A percentile compares a stretch with the other conserved stretches of the same genome.
phyloP scores from a whole-genome alignment of 108 stramenopile species.

The Conticribra weissflogii region DNA sequence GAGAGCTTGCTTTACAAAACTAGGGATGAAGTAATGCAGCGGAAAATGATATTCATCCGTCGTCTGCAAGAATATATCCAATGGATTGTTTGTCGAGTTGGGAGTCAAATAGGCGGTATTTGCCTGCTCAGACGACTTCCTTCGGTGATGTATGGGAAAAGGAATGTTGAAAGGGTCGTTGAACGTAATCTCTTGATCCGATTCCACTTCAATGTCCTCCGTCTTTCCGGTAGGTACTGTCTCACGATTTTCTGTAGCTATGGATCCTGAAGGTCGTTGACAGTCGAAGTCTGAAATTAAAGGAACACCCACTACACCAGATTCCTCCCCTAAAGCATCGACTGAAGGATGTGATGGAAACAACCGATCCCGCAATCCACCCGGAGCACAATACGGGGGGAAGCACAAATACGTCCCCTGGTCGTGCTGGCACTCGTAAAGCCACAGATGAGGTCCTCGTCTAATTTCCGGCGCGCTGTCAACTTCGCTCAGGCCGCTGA shows the following conservation, averaged over 20 bases:
- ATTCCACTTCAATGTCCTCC: too few relatives aligned
- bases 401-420: conserved; percentile 31
- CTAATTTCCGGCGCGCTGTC: neutral
- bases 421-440: conserved; percentile 39
- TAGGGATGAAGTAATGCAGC: neutral
- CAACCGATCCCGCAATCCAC: conserved; percentile 31
- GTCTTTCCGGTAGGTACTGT: too few relatives aligned
- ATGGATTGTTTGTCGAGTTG: conserved; percentile 9
- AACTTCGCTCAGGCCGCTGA: neutral
- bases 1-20: conserved; percentile 14
- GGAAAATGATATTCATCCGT: conserved; percentile 14
- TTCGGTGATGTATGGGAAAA: too few relatives aligned
- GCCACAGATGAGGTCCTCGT: conserved; percentile 1
- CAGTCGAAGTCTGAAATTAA: neutral
- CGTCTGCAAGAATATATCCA: conserved; percentile 15
- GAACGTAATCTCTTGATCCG: too few relatives aligned
- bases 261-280: too few relatives aligned
- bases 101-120: neutral
- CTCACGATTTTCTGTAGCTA: too few relatives aligned
- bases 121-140: too few relatives aligned
- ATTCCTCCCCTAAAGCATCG: neutral
- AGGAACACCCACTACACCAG: neutral
- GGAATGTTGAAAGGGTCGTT: too few relatives aligned
- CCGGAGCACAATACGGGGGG: conserved; percentile 45
- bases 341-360: conserved; percentile 7